Conservation (phyloP, 805 yeast genomes). For the Saturnispora galanensis region DNA sequence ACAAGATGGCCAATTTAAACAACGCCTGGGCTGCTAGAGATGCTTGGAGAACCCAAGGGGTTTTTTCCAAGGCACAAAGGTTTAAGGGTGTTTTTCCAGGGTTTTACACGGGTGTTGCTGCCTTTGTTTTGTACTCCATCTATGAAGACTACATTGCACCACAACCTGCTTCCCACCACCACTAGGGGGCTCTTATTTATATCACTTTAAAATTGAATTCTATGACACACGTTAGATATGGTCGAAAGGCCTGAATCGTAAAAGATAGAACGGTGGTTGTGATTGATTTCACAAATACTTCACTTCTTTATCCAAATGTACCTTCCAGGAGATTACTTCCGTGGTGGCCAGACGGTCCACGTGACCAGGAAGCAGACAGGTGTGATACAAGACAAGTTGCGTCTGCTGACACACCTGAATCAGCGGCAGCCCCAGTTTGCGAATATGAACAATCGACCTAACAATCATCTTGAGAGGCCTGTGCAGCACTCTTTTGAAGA, state of each 20-base stretch:
- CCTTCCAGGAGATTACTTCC: slow-evolving; percentile 5
- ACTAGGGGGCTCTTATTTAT: not conserved
- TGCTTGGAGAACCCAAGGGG: slow-evolving; percentile 86
- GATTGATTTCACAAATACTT: too few relatives aligned
- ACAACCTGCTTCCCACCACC: slow-evolving; percentile 10
- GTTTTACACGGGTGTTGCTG: slow-evolving; percentile 66
- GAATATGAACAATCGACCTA: slow-evolving; percentile 4
- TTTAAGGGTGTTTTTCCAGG: slow-evolving; percentile 73
- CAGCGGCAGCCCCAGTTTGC: slow-evolving; percentile 1
- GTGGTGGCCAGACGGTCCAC: not conserved
- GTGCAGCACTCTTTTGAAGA: slow-evolving; percentile 7
- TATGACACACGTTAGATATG: too few relatives aligned
- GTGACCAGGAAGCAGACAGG: not conserved
- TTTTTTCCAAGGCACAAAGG: slow-evolving; percentile 60
- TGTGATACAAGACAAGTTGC: slow-evolving; percentile 1
- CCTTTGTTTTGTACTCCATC: slow-evolving; percentile 54
- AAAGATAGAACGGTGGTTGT: too few relatives aligned
- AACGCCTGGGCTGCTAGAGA: slow-evolving; percentile 52
- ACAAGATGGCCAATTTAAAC: slow-evolving; percentile 21
- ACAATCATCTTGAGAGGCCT: not conserved
- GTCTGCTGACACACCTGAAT: slow-evolving; percentile 1
- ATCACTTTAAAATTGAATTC: not conserved
- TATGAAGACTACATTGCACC: slow-evolving; percentile 45
- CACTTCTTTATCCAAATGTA: slow-evolving; percentile 2
- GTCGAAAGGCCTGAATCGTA: too few relatives aligned